Percentiles rank a stretch among this genome's conserved stretches.
Conservation (phyloP, 768 basidiomycete genomes). For the Lactifluus volemus region DNA sequence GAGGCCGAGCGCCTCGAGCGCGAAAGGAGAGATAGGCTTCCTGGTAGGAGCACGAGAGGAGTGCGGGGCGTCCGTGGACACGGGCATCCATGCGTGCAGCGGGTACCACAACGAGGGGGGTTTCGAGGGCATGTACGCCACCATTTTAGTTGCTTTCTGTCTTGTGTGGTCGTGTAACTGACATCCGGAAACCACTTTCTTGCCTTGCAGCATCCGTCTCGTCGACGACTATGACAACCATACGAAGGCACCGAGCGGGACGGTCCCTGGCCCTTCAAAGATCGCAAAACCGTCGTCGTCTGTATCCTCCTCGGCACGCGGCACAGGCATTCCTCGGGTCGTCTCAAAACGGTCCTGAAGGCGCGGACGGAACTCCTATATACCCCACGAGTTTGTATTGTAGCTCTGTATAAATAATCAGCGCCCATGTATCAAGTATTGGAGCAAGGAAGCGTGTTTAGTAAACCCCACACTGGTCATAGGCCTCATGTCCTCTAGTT, state of each 20-base stretch:
- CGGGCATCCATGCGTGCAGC: conserved; percentile 54
- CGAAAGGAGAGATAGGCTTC: conserved; percentile 34
- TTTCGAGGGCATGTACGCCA: conserved; percentile 9
- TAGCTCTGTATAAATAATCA: conserved; percentile 1
- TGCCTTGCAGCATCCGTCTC: neutral
- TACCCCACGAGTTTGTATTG: conserved; percentile 1
- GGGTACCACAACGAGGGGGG: conserved; percentile 18
- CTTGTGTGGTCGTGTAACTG: neutral
- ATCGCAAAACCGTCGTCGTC: conserved; percentile 11
- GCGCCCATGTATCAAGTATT: conserved; percentile 2
- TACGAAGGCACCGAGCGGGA: neutral
- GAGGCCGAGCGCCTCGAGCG: conserved; percentile 36
- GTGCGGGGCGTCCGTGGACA: conserved; percentile 64
- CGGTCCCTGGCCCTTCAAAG: conserved; percentile 2
- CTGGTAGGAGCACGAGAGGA: conserved; percentile 35
- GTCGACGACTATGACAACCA: neutral
- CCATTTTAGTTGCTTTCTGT: neutral
- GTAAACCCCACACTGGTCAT: neutral
- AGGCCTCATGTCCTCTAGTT: neutral
- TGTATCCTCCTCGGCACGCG: conserved; percentile 10
- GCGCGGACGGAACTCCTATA: neutral
- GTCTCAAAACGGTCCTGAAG: conserved; percentile 7
- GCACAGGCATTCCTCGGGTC: conserved; percentile 7
- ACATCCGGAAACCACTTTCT: neutral
- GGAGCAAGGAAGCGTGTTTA: neutral